These are phyloP conservation scores for Boletus insuetus DNA, from an alignment of 768 basidiomycete species.

Conservation along the genomic window DNA sequence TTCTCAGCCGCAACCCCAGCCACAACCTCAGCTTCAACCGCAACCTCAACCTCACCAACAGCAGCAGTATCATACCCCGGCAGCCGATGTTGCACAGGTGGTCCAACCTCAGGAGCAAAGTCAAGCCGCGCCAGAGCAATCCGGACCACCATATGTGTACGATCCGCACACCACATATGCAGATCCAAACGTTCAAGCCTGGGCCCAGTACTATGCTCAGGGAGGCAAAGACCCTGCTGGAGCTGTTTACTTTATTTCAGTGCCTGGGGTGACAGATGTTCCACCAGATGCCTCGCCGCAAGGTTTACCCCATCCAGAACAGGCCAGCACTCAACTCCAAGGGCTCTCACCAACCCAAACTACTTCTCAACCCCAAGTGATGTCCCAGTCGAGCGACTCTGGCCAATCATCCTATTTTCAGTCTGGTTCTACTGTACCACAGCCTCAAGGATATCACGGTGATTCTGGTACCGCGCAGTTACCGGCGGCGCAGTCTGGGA, in stretches of 20 bases:
- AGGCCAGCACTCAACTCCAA: conserved; percentile 7
- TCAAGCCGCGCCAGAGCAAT: conserved; percentile 19
- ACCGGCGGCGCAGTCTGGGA: conserved; percentile 1
- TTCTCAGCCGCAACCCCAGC: conserved; percentile 36
- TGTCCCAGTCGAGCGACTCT: conserved; percentile 11
- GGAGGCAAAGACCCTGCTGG: conserved; percentile 75
- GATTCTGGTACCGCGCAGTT: conserved; percentile 9
- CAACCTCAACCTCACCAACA: conserved; percentile 32
- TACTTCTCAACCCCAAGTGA: conserved; percentile 14
- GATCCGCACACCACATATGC: conserved; percentile 67
- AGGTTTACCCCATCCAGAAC: conserved; percentile 4
- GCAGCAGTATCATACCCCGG: conserved; percentile 16
- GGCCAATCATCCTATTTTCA: conserved; percentile 15
- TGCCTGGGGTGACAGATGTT: conserved; percentile 67
- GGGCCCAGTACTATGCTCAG: conserved; percentile 83
- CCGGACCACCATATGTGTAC: conserved; percentile 51
- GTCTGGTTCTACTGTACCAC: conserved; percentile 1
- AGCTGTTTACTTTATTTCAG: conserved; percentile 75
- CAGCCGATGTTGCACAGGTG: conserved; percentile 5
- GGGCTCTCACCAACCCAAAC: conserved; percentile 15
- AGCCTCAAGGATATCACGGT: conserved; percentile 20
- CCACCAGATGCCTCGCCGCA: conserved; percentile 15
- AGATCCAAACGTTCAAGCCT: conserved; percentile 81
- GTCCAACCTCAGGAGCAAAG: conserved; percentile 12
- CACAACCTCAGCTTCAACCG: conserved; percentile 28